Evolutionary conservation across 2,329 filamentous ascomycete species (phyloP), one percentile per base, ranked within the genome.

Genomic region (Penicillium crustosum): DNA sequence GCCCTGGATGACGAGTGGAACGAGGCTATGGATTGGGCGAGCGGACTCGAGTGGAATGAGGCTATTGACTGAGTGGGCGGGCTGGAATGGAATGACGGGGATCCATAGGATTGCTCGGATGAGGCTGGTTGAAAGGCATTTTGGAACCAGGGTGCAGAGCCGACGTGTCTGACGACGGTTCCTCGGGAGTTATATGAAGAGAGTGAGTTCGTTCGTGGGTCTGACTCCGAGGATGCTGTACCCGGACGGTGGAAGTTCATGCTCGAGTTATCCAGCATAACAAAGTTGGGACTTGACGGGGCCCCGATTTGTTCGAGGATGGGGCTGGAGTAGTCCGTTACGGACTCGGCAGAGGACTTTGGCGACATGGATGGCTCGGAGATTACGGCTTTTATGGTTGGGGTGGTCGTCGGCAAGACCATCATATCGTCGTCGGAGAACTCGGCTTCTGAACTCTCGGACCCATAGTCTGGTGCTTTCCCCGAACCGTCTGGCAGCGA

Each of bases 41-140:
- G 75, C 6, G 76, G 77, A 50, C 73, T 78, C 2, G 77, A 79
- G 21, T 68, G 70, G 47, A 76, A 72, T 8, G 75, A 77, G 27
- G 67, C 66, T 50, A 65, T 71, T 50, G 60, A 67, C 55, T 59
- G 70, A 55, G 66, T 67, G 3, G 76, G 76, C 3, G 76, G 77
- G 51, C 73, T 78, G 2, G 77, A 79, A 23, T 68, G 70, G 47
- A 76, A 72, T 10, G 74, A 77, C 15, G 69, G 68, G 33, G 73
- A 70, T 41, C 69, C 70, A 39, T 69, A 75, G 57, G 66, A 65
- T 38, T 64, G 70, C 45, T 73, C 73, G 3, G 71, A 70, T 33
- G 71, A 72, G 42, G 68, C 69, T 36, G 69, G 64, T 57, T 71
- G 70, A 25, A 72, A 72, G 39, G 69, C 68, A 23, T 68, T 66